Conservation (phyloP, 2,329 filamentous ascomycete genomes). For the Elsinoe necatrix region DNA sequence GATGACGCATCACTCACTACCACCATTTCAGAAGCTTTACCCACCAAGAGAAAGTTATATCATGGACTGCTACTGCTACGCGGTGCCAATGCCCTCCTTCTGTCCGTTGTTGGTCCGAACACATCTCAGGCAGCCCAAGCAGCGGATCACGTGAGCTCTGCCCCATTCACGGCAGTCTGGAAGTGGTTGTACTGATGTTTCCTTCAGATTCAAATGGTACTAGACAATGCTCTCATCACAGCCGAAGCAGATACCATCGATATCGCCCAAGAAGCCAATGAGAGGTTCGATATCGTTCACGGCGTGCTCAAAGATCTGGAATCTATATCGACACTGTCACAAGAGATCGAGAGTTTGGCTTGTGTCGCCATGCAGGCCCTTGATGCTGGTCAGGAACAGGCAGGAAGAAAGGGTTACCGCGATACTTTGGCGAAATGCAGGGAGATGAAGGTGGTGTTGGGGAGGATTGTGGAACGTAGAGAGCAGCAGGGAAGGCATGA, state of each 20-base stretch:
- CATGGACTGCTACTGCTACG: no score
- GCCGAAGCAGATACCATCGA: background rate
- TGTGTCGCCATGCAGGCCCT: background rate
- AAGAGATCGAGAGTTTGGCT: background rate
- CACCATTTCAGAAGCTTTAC: no score
- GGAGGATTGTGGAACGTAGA: no score
- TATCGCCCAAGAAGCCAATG: background rate
- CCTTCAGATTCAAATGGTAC: background rate
- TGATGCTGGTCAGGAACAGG: background rate
- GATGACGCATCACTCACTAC: no score
- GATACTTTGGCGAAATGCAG: background rate
- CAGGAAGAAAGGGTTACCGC: background rate
- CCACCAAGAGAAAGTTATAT: no score
- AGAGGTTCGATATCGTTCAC: background rate
- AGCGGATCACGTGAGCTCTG: background rate
- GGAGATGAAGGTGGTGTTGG: no score
- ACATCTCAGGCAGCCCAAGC: background rate
- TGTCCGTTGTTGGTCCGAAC: no score
- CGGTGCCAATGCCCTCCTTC: no score
- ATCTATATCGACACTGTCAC: background rate
- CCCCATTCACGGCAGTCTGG: no score
- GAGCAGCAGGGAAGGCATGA: no score
- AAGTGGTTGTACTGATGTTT: no score
- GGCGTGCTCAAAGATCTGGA: background rate
- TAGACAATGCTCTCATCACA: background rate